phyloP scores from a whole-genome alignment of 176 grass and related monocot genomes.

The Themeda triandra region DNA sequence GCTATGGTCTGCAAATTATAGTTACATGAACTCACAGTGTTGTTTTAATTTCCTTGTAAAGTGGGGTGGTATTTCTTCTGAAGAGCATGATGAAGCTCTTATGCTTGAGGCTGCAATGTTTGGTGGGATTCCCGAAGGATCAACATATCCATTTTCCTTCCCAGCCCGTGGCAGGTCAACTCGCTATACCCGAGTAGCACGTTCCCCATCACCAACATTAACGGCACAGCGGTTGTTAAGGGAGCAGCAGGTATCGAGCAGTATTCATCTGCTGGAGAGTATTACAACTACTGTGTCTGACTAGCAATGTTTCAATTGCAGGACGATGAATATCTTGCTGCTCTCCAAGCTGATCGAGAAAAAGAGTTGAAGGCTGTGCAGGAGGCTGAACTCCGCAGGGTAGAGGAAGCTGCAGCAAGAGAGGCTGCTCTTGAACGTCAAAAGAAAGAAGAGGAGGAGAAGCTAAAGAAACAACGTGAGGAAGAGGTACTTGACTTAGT shows the following conservation, averaged over 20 bases:
- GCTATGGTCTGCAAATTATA: neutral
- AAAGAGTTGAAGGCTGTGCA: constrained; percentile 78
- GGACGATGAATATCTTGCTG: constrained; percentile 91
- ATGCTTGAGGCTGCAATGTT: constrained; percentile 99
- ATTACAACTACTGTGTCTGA: neutral
- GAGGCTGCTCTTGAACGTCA: constrained; percentile 60
- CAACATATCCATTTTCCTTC: constrained; percentile 71
- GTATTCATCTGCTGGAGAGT: neutral
- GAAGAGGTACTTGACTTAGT: constrained; percentile 65
- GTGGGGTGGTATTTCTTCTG: constrained; percentile 95
- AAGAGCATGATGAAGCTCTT: constrained; percentile 96
- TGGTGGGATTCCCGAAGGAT: constrained; percentile 69
- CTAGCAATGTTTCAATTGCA: constrained; percentile 33
- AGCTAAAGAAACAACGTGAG: constrained; percentile 71
- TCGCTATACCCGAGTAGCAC: constrained; percentile 36
- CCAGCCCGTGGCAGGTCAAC: constrained; percentile 36
- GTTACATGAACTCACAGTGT: neutral
- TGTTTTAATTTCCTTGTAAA: constrained; percentile 38
- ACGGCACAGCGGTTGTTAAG: constrained; percentile 80
- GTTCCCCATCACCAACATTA: constrained; percentile 68
- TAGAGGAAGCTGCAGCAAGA: constrained; percentile 55
- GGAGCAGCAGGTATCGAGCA: constrained; percentile 78
- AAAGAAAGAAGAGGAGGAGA: constrained; percentile 72
- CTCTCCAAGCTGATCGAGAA: constrained; percentile 85
- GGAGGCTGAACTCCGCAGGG: constrained; percentile 58